These are phyloP conservation scores for Monoraphidium neglectum DNA, from an alignment of 139 green algal species.

Conservation along the genomic window DNA sequence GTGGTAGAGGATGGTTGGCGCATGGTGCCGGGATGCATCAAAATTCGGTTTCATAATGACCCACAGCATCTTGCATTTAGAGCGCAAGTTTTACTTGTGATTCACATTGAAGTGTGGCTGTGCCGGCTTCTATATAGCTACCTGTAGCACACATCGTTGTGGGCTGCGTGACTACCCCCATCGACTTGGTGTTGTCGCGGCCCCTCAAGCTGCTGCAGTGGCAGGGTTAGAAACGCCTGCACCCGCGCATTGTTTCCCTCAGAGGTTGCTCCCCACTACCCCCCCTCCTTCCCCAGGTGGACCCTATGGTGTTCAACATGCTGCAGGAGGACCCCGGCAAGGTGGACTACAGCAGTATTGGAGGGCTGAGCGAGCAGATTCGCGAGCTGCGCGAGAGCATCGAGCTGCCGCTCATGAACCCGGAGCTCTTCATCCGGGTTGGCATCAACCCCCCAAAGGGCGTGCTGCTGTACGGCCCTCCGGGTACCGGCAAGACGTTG, in stretches of 20 bases:
- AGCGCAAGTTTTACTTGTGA: too few relatives aligned
- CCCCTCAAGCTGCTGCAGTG: too few relatives aligned
- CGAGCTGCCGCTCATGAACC: slow-evolving; percentile 99
- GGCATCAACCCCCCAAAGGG: slow-evolving; percentile 98
- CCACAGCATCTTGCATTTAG: too few relatives aligned
- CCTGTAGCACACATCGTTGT: too few relatives aligned
- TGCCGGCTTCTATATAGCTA: too few relatives aligned
- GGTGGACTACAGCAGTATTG: slow-evolving; percentile 97
- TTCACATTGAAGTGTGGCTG: too few relatives aligned
- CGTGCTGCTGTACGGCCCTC: slow-evolving; percentile 84
- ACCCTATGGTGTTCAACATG: slow-evolving; percentile 99
- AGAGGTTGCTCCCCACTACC: background rate
- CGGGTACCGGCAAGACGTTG: slow-evolving; percentile 88
- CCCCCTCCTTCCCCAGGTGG: slow-evolving; percentile 63
- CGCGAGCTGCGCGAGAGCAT: slow-evolving; percentile 95
- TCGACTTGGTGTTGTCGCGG: too few relatives aligned
- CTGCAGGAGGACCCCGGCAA: slow-evolving; percentile 94
- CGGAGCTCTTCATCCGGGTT: slow-evolving; percentile 97
- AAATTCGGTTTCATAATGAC: too few relatives aligned
- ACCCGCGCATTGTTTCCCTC: background rate
- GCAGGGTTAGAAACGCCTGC: too few relatives aligned
- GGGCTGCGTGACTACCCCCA: too few relatives aligned
- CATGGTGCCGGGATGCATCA: too few relatives aligned
- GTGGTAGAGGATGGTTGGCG: too few relatives aligned
- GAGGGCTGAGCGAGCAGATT: slow-evolving; percentile 95